phyloP scores from a whole-genome alignment of 768 basidiomycete genomes.

The Russula lepida region DNA sequence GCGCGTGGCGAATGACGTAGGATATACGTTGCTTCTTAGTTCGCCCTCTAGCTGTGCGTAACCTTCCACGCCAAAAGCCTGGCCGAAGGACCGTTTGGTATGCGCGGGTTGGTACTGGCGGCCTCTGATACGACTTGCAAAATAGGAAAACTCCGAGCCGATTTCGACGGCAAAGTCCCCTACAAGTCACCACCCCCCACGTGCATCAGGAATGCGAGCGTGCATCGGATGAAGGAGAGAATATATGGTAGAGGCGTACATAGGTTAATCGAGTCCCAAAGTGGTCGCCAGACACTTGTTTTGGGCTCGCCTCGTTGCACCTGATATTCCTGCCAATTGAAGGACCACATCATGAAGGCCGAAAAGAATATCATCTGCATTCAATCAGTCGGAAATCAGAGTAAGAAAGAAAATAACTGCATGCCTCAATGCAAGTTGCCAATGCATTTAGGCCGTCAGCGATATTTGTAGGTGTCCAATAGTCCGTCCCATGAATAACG shows the following conservation, averaged over 20 bases:
- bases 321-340: constrained; percentile 58
- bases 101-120: constrained; percentile 11
- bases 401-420: constrained; percentile 3
- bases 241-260: constrained; percentile 28
- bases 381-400: constrained; percentile 7
- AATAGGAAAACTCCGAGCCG: constrained; percentile 52
- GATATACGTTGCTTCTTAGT: not conserved
- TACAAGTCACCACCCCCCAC: not conserved
- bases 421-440: constrained; percentile 74
- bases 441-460: constrained; percentile 79
- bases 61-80: constrained; percentile 14
- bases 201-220: not conserved
- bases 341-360: constrained; percentile 76
- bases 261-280: constrained; percentile 57
- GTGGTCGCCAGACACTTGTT: constrained; percentile 58
- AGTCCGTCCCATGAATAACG: constrained; percentile 72
- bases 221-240: not conserved
- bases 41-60: not conserved
- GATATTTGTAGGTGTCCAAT: constrained; percentile 81
- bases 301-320: constrained; percentile 31
- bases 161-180: constrained; percentile 42
- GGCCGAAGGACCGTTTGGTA: not conserved
- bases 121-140: constrained; percentile 36
- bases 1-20: not conserved
- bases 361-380: constrained; percentile 78